Conservation (phyloP, 768 basidiomycete species). For the Crucibulum laeve region DNA sequence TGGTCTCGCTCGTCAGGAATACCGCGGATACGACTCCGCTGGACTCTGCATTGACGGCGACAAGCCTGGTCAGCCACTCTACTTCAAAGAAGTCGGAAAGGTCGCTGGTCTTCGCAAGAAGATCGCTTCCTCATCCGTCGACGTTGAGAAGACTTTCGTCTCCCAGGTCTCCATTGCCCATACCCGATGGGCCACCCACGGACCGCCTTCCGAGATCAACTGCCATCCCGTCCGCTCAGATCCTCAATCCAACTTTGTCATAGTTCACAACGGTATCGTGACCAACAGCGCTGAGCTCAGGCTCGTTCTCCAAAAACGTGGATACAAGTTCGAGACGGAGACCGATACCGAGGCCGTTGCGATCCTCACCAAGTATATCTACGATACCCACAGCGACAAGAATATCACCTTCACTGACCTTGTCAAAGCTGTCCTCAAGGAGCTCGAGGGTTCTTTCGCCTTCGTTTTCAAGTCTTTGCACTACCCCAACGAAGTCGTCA, state of each 20-base stretch:
- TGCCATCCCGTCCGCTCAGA: conserved; percentile 95
- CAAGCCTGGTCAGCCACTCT: conserved; percentile 66
- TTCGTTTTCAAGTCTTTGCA: conserved; percentile 98
- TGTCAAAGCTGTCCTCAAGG: conserved; percentile 93
- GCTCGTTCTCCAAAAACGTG: conserved; percentile 91
- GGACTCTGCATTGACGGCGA: conserved; percentile 91
- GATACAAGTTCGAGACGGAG: conserved; percentile 90
- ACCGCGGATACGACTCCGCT: conserved; percentile 97
- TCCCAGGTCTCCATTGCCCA: conserved; percentile 97
- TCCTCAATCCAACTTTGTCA: conserved; percentile 72
- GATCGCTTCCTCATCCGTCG: conserved; percentile 66
- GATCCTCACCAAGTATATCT: conserved; percentile 94
- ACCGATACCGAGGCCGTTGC: conserved; percentile 98
- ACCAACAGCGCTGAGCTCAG: conserved; percentile 89
- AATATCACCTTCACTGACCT: conserved; percentile 84
- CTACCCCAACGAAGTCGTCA: conserved; percentile 94
- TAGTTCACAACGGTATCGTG: conserved; percentile 99
- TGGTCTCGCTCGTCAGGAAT: conserved; percentile 93
- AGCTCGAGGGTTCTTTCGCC: conserved; percentile 97
- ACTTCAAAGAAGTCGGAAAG: conserved; percentile 98
- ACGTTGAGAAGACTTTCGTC: conserved; percentile 73
- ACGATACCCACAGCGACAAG: conserved; percentile 87
- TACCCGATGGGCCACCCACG: conserved; percentile 99
- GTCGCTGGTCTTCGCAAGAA: conserved; percentile 89
- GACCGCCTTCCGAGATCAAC: conserved; percentile 80